A percentile compares a stretch with the other conserved stretches of the same genome.
phyloP scores from a whole-genome alignment of 1,139 yeast genomes.

The Hanseniaspora gamundiae region DNA sequence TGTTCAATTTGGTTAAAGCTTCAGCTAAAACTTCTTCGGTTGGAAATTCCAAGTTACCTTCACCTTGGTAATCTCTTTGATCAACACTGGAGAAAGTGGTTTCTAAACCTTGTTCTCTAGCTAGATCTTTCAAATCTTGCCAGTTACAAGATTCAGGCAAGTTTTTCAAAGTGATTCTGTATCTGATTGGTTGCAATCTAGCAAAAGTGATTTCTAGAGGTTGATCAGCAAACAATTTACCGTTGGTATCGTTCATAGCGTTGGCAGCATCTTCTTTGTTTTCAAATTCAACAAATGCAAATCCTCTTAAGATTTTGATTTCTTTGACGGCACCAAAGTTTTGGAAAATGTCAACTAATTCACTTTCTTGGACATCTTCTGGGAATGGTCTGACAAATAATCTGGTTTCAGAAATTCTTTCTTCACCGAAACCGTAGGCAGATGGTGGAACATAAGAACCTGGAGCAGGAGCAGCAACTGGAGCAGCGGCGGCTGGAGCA shows the following conservation, averaged over 20 bases:
- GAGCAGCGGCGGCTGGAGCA: constrained; percentile 10
- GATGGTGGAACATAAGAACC: constrained; percentile 9
- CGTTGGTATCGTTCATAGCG: constrained; percentile 53
- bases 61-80: constrained; percentile 53
- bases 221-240: constrained; percentile 47
- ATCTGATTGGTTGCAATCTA: constrained; percentile 56
- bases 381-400: constrained; percentile 43
- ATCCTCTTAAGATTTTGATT: constrained; percentile 61
- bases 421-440: constrained; percentile 17
- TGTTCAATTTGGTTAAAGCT: constrained; percentile 58
- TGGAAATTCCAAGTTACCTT: constrained; percentile 69
- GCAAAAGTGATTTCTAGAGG: constrained; percentile 59
- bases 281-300: constrained; percentile 64
- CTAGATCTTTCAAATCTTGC: constrained; percentile 78
- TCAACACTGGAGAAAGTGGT: constrained; percentile 66
- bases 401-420: constrained; percentile 36
- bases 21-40: constrained; percentile 61
- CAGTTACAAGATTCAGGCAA: constrained; percentile 69
- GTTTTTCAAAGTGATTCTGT: constrained; percentile 54
- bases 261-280: constrained; percentile 50
- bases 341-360: constrained; percentile 54
- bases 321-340: constrained; percentile 55
- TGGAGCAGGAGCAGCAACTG: constrained; percentile 11
- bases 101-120: constrained; percentile 53
- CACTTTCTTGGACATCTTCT: constrained; percentile 37